phyloP scores from a whole-genome alignment of 1,139 yeast species.

The Kodamaea alishanica region DNA sequence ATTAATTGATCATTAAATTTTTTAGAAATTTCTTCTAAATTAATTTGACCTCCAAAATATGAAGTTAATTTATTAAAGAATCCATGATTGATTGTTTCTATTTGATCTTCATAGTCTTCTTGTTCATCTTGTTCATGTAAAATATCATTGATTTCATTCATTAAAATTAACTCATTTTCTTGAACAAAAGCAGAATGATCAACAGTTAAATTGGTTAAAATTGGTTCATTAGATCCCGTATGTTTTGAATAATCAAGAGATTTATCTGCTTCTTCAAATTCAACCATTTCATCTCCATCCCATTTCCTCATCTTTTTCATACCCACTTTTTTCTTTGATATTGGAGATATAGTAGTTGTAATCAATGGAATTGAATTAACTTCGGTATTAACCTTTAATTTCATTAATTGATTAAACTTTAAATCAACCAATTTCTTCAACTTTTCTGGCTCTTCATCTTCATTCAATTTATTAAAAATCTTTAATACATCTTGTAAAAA shows the following conservation, averaged over 20 bases:
- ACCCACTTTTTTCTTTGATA: conserved; percentile 16
- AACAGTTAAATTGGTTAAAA: conserved; percentile 14
- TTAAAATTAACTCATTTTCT: conserved; percentile 41
- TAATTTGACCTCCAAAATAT: conserved; percentile 37
- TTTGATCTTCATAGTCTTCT: conserved; percentile 14
- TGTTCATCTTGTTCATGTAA: conserved; percentile 33
- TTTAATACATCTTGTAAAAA: conserved; percentile 35
- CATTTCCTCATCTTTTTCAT: conserved; percentile 45
- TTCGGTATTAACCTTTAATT: conserved; percentile 21
- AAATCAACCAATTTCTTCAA: conserved; percentile 36
- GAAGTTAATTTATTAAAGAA: conserved; percentile 37
- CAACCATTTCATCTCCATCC: conserved; percentile 40
- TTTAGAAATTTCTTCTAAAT: conserved; percentile 39
- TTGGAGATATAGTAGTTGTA: conserved; percentile 1
- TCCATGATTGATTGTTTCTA: conserved; percentile 14
- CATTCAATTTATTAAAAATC: conserved; percentile 29
- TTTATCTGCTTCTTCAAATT: conserved; percentile 18
- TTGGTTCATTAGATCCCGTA: conserved; percentile 40
- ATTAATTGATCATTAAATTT: conserved; percentile 43
- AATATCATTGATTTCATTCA: conserved; percentile 42
- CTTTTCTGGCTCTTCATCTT: conserved; percentile 18
- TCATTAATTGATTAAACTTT: conserved; percentile 34
- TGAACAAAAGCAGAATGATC: conserved; percentile 35
- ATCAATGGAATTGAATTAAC: conserved; percentile 3
- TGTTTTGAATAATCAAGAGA: conserved; percentile 35